Evolutionary conservation across 139 green algal species (phyloP), one percentile per base, ranked within the genome.

Genomic region (Spirogloea muscicola): DNA sequence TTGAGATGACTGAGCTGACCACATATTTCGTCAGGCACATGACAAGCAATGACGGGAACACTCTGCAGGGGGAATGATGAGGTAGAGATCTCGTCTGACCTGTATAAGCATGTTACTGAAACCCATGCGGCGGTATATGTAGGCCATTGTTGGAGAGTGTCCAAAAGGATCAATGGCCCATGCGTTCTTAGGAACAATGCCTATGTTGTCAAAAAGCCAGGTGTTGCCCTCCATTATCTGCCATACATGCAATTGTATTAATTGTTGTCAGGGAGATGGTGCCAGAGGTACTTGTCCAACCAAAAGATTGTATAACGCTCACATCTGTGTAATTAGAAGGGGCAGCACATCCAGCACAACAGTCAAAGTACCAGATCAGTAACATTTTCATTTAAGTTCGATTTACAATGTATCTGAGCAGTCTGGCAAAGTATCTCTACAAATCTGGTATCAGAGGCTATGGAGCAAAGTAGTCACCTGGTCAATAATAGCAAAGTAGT

Each of bases 161-260:
- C 74, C 74, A 41, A 81, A 81, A 2, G 74, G 74, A 42, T 81
- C 74, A 55, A 78, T 81, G 49, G 55, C 41, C 74, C 74, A 81
- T 16, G 34, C 34, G 25, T 42, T 81, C 36, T 13, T 4, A 6
- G 74, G 74, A 0, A 78, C 27, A 13, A 69, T 21, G 36, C 74
- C 74, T 13, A 81, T 4, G 57, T 37, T 6, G 38, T 78, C 39
- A 27, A 39, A 9, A 16, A 81, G 25, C 74, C 74, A 81, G 34
- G 64, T 68, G 40, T 81, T 65, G 58, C 74, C 74, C 55, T 81
- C 74, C 5, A 37, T 71, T 6, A 81, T 78, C 74, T 81, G 74
- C 3, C 3, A 21, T 37, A 25, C 34, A 33, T 7, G 34, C 6
- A 3, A 4, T 16, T 5, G 48, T 18, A 33, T 9, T 6, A n/a